Evolutionary conservation across 176 grass and related monocot species (phyloP).

Genomic region (Dendrocalamus sinicus): DNA sequence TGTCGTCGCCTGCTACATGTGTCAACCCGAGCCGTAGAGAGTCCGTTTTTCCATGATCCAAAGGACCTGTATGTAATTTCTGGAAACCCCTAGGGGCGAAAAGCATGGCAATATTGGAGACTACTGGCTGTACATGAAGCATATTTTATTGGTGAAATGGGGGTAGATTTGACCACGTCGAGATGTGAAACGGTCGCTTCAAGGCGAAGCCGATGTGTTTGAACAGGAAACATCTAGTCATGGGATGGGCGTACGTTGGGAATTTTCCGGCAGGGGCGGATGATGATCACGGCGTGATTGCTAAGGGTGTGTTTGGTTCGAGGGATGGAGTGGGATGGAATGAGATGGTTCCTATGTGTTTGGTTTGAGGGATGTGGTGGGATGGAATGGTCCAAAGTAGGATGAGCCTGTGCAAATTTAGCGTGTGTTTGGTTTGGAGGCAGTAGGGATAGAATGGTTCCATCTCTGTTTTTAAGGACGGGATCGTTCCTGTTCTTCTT

Average conservation of each 20-base stretch:
- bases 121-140: neutral
- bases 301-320: too few relatives aligned
- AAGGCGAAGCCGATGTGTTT: conserved; percentile 9
- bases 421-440: too few relatives aligned
- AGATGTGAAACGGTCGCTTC: conserved; percentile 35
- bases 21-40: neutral
- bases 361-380: too few relatives aligned
- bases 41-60: neutral
- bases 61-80: neutral
- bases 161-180: conserved; percentile 41
- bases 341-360: too few relatives aligned
- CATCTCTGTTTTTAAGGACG: too few relatives aligned
- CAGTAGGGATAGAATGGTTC: too few relatives aligned
- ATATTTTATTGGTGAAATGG: neutral
- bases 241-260: neutral
- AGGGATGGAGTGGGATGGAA: too few relatives aligned
- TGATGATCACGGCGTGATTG: conserved; percentile 45
- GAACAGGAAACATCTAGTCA: conserved; percentile 44
- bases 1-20: neutral
- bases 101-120: neutral
- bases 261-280: conserved; percentile 19
- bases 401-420: too few relatives aligned
- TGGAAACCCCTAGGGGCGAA: neutral
- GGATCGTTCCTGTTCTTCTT: too few relatives aligned
- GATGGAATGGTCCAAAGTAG: too few relatives aligned